phyloP scores from a whole-genome alignment of 2,329 filamentous ascomycete species.

The Truncatella angustata region DNA sequence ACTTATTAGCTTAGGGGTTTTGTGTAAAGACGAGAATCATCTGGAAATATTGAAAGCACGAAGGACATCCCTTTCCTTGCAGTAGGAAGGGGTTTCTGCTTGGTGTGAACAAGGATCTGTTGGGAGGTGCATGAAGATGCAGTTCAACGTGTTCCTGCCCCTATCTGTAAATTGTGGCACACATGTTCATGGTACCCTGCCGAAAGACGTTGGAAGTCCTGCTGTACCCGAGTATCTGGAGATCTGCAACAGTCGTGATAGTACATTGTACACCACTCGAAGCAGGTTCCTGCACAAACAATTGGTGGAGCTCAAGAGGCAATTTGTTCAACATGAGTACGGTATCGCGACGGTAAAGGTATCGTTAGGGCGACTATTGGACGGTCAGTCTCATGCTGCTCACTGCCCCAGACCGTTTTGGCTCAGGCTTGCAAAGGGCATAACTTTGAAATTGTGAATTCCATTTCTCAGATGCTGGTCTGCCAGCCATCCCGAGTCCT shows the following conservation, averaged over 20 bases:
- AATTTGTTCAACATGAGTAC: not conserved
- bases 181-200: not conserved
- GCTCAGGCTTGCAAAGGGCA: too few species aligned
- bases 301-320: not conserved
- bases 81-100: slow-evolving; percentile 1
- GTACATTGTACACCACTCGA: too few species aligned
- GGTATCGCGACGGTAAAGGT: not conserved
- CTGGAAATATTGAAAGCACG: too few species aligned
- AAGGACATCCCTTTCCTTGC: too few species aligned
- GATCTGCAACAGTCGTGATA: too few species aligned
- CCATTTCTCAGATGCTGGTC: too few species aligned
- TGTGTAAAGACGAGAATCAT: too few species aligned
- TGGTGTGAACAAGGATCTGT: slow-evolving; percentile 4
- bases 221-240: not conserved
- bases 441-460: too few species aligned
- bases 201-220: not conserved
- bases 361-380: not conserved
- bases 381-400: not conserved
- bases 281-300: too few species aligned
- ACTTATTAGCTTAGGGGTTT: too few species aligned
- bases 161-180: not conserved
- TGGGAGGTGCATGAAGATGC: not conserved
- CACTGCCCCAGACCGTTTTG: too few species aligned
- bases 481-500: too few species aligned
- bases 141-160: slow-evolving; percentile 5